Conservation (phyloP, 345 rosid genomes). For the Camelina hispida region DNA sequence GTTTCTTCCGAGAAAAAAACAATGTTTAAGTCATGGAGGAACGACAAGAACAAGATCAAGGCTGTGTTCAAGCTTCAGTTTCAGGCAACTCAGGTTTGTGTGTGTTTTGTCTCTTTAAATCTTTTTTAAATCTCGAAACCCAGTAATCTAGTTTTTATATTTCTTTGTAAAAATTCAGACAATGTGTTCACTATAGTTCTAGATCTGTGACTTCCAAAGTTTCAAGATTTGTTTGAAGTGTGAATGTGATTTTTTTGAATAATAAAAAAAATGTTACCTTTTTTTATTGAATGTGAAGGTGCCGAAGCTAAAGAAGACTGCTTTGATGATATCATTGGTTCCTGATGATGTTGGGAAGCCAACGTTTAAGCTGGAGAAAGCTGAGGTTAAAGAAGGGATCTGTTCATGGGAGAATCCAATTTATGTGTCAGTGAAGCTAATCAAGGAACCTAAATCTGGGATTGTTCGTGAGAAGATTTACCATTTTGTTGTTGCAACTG, state of each 20-base stretch:
- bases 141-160: neutral
- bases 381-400: conserved; percentile 67
- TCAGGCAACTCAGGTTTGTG: conserved; percentile 88
- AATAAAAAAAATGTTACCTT: conserved; percentile 20
- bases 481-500: conserved; percentile 85
- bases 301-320: conserved; percentile 78
- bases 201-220: conserved; percentile 27
- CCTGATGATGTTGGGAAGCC: conserved; percentile 96
- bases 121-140: neutral
- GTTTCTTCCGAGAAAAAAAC: conserved; percentile 37
- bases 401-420: conserved; percentile 92
- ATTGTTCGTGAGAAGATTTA: conserved; percentile 77
- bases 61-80: conserved; percentile 86
- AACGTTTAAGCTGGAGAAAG: conserved; percentile 75
- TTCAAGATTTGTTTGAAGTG: conserved; percentile 8
- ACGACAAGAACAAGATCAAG: conserved; percentile 91
- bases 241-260: neutral
- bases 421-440: conserved; percentile 71
- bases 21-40: conserved; percentile 94
- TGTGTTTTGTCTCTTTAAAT: conserved; percentile 33
- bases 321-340: conserved; percentile 80
- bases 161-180: conserved; percentile 9
- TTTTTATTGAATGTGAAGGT: conserved; percentile 51
- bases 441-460: conserved; percentile 70
- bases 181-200: conserved; percentile 27